Evolutionary conservation across 2,329 filamentous ascomycete genomes (phyloP).

Genomic region (Stylonectria norvegica): DNA sequence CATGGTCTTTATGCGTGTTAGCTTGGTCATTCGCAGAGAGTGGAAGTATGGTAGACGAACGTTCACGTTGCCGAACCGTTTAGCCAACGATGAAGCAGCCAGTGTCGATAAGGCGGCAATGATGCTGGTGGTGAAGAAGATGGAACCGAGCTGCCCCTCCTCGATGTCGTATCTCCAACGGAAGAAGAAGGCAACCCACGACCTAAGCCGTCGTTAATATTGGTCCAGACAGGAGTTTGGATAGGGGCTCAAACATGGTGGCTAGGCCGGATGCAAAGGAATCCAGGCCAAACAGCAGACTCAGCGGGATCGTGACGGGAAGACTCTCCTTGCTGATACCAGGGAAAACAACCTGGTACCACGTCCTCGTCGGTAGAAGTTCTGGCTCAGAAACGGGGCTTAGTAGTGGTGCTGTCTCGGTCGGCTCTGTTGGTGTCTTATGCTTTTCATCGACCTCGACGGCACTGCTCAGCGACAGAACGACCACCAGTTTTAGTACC

Average conservation of each 20-base stretch:
- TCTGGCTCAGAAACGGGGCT: not conserved
- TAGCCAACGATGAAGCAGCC: slow-evolving; percentile 51
- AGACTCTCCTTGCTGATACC: slow-evolving; percentile 56
- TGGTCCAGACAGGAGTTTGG: slow-evolving; percentile 26
- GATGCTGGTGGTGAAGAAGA: slow-evolving; percentile 54
- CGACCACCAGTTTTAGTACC: slow-evolving; percentile 52
- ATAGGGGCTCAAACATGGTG: slow-evolving; percentile 41
- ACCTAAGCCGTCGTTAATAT: slow-evolving; percentile 35
- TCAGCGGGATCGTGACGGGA: slow-evolving; percentile 56
- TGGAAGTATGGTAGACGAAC: slow-evolving; percentile 38
- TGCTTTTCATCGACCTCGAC: slow-evolving; percentile 38
- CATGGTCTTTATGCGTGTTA: slow-evolving; percentile 55
- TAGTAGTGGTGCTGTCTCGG: slow-evolving; percentile 29
- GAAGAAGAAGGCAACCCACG: slow-evolving; percentile 59
- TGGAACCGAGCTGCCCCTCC: slow-evolving; percentile 48
- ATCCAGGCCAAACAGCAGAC: slow-evolving; percentile 65
- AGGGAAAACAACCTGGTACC: slow-evolving; percentile 41
- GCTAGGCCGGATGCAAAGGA: slow-evolving; percentile 69
- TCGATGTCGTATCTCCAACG: slow-evolving; percentile 45
- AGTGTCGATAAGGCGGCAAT: slow-evolving; percentile 51
- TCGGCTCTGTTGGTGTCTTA: not conserved
- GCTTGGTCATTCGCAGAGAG: slow-evolving; percentile 5
- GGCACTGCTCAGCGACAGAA: slow-evolving; percentile 45
- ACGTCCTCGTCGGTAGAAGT: not conserved
- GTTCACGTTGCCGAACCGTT: slow-evolving; percentile 59